phyloP scores from a whole-genome alignment of 192 early-diverging fungal genomes.

The Linnemannia elongata region DNA sequence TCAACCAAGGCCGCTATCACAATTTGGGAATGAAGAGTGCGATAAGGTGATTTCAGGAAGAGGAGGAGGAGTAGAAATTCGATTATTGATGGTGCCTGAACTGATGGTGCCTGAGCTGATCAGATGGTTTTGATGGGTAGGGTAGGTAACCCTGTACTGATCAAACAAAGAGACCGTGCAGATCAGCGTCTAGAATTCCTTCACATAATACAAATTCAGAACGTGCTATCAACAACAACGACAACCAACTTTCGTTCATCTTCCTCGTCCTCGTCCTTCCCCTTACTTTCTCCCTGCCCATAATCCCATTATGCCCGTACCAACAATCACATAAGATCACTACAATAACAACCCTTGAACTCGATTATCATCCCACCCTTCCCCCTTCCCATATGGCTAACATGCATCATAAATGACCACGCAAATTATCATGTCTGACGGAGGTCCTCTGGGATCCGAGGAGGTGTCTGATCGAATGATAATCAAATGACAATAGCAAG shows the following conservation, averaged over 20 bases:
- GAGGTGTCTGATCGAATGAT: not conserved
- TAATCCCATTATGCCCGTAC: not conserved
- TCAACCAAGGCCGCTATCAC: not conserved
- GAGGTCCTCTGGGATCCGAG: not conserved
- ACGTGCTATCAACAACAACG: not conserved
- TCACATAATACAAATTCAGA: not conserved
- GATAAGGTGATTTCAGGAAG: not conserved
- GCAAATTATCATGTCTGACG: too few species aligned
- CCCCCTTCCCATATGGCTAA: not conserved
- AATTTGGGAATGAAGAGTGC: not conserved
- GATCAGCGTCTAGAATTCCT: not conserved
- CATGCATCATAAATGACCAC: not conserved
- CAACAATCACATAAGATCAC: not conserved
- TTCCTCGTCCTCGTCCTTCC: not conserved
- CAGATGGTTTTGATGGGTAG: not conserved
- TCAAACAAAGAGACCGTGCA: not conserved
- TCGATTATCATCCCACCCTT: slow-evolving; percentile 3
- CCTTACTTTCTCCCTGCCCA: not conserved
- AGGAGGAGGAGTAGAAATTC: not conserved
- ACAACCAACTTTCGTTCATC: not conserved
- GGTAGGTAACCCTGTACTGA: not conserved
- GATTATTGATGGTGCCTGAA: not conserved
- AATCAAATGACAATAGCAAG: not conserved
- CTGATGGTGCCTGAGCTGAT: not conserved
- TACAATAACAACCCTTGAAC: not conserved